Percentiles rank a stretch among this genome's conserved stretches.
Conservation (phyloP, 2,329 filamentous ascomycete genomes). For the Alternaria conjuncta region DNA sequence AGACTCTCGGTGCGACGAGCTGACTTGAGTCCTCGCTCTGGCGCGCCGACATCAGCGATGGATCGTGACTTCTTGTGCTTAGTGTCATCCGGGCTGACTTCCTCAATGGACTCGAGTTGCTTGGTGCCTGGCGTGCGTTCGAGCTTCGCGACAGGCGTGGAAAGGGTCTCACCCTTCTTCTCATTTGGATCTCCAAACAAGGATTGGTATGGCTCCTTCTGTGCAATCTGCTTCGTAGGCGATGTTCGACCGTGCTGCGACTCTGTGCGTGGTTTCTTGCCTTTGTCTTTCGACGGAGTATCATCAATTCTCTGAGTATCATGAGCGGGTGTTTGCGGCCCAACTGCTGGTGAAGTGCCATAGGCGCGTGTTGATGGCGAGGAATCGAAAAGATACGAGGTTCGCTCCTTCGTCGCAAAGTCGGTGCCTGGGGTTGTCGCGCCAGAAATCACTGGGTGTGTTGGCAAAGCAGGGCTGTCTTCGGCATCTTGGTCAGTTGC, state of each 20-base stretch:
- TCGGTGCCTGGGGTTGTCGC: slow-evolving; percentile 38
- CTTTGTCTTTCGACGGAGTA: slow-evolving; percentile 18
- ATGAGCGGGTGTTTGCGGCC: slow-evolving; percentile 25
- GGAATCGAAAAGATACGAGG: slow-evolving; percentile 46
- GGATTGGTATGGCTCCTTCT: slow-evolving; percentile 37
- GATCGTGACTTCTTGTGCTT: slow-evolving; percentile 53
- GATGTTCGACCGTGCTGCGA: slow-evolving; percentile 16
- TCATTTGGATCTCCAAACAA: slow-evolving; percentile 44
- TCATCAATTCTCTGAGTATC: slow-evolving; percentile 14
- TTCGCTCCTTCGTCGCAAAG: slow-evolving; percentile 44
- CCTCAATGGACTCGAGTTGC: slow-evolving; percentile 60
- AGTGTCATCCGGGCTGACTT: slow-evolving; percentile 55
- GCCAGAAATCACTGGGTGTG: slow-evolving; percentile 16
- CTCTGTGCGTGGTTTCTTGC: slow-evolving; percentile 11
- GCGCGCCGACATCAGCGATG: slow-evolving; percentile 51
- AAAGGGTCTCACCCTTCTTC: slow-evolving; percentile 22
- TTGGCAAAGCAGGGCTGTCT: slow-evolving; percentile 39
- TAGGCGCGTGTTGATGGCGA: slow-evolving; percentile 46
- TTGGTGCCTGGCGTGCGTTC: slow-evolving; percentile 36
- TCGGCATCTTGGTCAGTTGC: slow-evolving; percentile 14
- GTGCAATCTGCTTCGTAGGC: slow-evolving; percentile 13
- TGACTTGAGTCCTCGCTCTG: slow-evolving; percentile 53
- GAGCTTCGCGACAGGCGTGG: slow-evolving; percentile 36
- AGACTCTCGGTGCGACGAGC: slow-evolving; percentile 38
- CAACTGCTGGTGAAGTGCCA: slow-evolving; percentile 32